Base-by-base conservation (phyloP, 2,329 filamentous ascomycete species). In the Achaetomium macrosporum region DNA sequence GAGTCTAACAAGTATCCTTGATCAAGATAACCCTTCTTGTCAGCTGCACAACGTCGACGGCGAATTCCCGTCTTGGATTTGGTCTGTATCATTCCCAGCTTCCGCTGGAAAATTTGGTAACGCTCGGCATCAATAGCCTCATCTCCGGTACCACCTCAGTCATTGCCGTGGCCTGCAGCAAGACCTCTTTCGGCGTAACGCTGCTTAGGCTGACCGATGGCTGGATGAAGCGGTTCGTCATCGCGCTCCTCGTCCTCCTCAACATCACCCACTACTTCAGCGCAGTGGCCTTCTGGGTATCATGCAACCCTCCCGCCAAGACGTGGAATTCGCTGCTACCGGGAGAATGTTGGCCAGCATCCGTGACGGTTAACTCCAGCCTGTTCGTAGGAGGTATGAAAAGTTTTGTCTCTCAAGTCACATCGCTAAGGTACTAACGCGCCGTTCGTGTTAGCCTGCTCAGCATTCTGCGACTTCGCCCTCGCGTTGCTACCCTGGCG, bases 181-280 rank as follows among this genome's bases (percentile, higher is more conserved):
- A 73, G 58, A 70, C 68, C 1, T 70, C 69, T 1, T 70, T 71
- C 50, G 69, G 63, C 10, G 55, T 71, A 17, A 70, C 68, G 6
- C 61, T 71, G 37, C 63, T 71, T 29, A 62, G 67, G 6, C 59
- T 70, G 31, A 61, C 63, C 17, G 57, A 53, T 33, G 61, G 65
- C 25, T 60, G 63, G 57, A 51, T 63, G n/a, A 63, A 59, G 36
- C 55, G 44, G 42, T 54, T 64, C 30, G 51, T 69, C 41, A 69
- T 66, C 63, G 64, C 63, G 25, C 58, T 68, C 5, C 62, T 70
- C 25, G 44, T 66, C 5, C 61, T 64, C 7, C 62, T 69, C 50
- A 69, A 69, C 52, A n/a, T 65, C 10, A 57, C 64, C 19, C 59
- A 69, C 30, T 56, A 60, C 10, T 47, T 62, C 3, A 64, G 60